These are phyloP conservation scores for Picochlorum sp. DNA, from an alignment of 139 green algal genomes.

Conservation along the genomic window DNA sequence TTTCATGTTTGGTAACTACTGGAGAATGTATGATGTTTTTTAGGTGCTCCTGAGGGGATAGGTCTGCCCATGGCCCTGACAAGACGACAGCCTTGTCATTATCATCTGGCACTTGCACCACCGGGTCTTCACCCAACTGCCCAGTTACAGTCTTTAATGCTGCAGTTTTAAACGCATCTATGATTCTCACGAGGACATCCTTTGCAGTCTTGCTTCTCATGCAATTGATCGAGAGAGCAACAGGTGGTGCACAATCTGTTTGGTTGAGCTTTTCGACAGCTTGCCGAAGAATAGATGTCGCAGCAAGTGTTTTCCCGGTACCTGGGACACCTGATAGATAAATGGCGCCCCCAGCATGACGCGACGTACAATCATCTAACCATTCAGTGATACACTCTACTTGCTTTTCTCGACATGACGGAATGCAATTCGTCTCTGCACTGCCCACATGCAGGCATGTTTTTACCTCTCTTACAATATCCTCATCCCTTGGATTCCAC, in stretches of 20 bases:
- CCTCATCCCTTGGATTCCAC: slow-evolving; percentile 15
- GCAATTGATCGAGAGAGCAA: slow-evolving; percentile 49
- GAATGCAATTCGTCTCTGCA: neutral
- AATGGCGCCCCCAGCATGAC: slow-evolving; percentile 16
- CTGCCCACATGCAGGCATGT: slow-evolving; percentile 19
- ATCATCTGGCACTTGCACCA: slow-evolving; percentile 8
- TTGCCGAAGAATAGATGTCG: slow-evolving; percentile 14
- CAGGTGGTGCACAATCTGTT: slow-evolving; percentile 16
- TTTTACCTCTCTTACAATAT: slow-evolving; percentile 13
- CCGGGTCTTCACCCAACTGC: neutral
- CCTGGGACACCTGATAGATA: slow-evolving; percentile 44
- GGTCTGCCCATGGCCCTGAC: neutral
- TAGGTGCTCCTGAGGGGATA: neutral
- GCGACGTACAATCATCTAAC: slow-evolving; percentile 3
- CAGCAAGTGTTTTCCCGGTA: slow-evolving; percentile 44
- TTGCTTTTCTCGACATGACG: slow-evolving; percentile 33
- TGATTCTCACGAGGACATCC: slow-evolving; percentile 16
- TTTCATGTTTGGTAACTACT: neutral
- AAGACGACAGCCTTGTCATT: neutral
- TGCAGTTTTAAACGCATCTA: slow-evolving; percentile 9
- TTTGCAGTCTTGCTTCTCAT: slow-evolving; percentile 33
- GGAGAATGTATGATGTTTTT: neutral
- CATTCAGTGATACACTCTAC: slow-evolving; percentile 10
- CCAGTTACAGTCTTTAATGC: neutral
- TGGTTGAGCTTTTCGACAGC: neutral